Conservation (phyloP, 1,284 basidiomycete genomes). For the Melampsora larici-populina region DNA sequence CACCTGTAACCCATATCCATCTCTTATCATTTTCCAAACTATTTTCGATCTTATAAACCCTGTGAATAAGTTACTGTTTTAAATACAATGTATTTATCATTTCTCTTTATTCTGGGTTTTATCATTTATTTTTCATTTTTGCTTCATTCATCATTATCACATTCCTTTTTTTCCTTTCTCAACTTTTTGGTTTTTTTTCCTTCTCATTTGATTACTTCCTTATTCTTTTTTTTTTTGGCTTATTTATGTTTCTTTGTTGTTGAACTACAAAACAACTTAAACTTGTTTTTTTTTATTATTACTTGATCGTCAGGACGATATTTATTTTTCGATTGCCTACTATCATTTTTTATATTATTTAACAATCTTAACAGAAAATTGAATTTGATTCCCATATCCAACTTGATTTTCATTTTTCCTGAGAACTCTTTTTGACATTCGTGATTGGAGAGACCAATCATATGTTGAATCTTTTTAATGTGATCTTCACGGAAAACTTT, state of each 20-base stretch:
- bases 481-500: too few species aligned
- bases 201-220: neutral
- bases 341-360: neutral
- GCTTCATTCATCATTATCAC: neutral
- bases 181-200: too few species aligned
- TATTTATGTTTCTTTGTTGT: neutral
- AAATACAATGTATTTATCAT: neutral
- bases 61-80: neutral
- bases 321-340: slow-evolving; percentile 7
- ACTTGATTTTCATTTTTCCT: too few species aligned
- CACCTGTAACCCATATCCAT: too few species aligned
- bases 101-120: neutral
- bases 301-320: neutral
- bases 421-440: too few species aligned
- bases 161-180: neutral
- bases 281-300: neutral
- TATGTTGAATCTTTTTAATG: too few species aligned
- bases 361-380: too few species aligned
- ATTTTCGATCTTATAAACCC: neutral
- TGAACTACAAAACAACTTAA: neutral
- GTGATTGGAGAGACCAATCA: too few species aligned
- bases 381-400: too few species aligned
- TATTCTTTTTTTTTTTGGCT: neutral
- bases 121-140: too few species aligned
- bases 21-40: too few species aligned